Base-by-base conservation (phyloP, 208 protist genomes). In the Tritrichomonas musculus region DNA sequence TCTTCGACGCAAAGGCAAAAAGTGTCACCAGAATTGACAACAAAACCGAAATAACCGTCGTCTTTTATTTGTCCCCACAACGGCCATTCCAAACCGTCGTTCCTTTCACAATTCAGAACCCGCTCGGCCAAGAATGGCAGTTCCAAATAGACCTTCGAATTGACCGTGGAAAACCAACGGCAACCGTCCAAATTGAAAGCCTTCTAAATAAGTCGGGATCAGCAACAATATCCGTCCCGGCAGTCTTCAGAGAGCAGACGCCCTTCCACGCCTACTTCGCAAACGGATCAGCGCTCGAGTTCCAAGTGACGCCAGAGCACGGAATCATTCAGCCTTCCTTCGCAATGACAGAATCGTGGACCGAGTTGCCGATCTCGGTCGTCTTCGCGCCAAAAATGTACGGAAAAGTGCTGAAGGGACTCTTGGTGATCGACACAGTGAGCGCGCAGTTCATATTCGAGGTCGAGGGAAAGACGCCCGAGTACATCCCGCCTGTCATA, bases 381-480 rank as follows among this genome's bases (percentile, higher is more conserved):
- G 47, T 88, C 17, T 88, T 88, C 17, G 77, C 77, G 1, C 77
- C 77, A 53, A 88, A 88, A 49, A 88, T 88, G 77, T 88, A 88
- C 47, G 77, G 77, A 20, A 88, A 88, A 88, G 41, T 88, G 0
- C 47, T 88, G 2, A 44, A 88, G 36, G 77, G 77, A 53, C 39
- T 88, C 4, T 57, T 88, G 5, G 77, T 88, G 14, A 49, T 88
- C 17, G 77, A 88, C 30, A 88, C 77, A 39, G 2, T 88, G 2
- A 47, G 57, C 30, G 53, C 77, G 1, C 77, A 88, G 39, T 60
- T 47, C 36, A 53, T 88, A 27, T 60, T 88, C 41, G 47, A 88
- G 27, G 77, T 88, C 1, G 27, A 57, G 20, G 77, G 77, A 57
- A 88, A 88, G 47, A 88, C 41, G 2, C 77, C 77, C 8, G 77